Evolutionary conservation across 2,329 filamentous ascomycete genomes (phyloP).

Genomic region (Chalaropsis ovoidea): DNA sequence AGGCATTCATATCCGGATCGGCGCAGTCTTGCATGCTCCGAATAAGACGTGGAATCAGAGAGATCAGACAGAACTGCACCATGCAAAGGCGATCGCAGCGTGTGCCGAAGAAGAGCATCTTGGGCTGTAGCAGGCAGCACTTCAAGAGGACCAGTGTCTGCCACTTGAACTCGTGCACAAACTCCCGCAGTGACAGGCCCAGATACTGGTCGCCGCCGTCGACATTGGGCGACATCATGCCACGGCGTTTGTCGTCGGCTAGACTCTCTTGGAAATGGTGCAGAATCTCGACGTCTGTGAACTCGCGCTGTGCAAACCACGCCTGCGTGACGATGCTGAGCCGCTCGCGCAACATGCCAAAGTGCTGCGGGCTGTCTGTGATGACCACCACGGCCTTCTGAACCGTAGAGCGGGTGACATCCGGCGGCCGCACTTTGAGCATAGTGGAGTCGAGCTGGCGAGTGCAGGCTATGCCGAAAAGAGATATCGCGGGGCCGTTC

Average conservation of each 20-base stretch:
- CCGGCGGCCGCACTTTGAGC: conserved; percentile 66
- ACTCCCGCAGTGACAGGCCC: conserved; percentile 76
- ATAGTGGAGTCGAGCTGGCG: conserved; percentile 74
- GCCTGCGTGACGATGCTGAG: conserved; percentile 83
- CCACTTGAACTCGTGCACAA: conserved; percentile 89
- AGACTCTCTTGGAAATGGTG: conserved; percentile 85
- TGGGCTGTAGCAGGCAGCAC: conserved; percentile 84
- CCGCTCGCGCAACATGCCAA: conserved; percentile 83
- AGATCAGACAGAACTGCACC: conserved; percentile 95
- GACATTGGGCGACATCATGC: conserved; percentile 53
- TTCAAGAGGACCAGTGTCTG: conserved; percentile 92
- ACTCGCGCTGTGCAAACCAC: conserved; percentile 93
- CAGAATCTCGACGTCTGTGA: conserved; percentile 82
- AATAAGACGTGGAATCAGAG: conserved; percentile 84
- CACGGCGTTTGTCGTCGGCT: conserved; percentile 52
- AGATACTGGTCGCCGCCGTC: conserved; percentile 77
- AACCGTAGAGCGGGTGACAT: conserved; percentile 94
- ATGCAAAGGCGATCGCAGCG: conserved; percentile 92
- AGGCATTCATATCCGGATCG: conserved; percentile 79
- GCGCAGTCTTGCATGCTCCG: conserved; percentile 89
- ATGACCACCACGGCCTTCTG: conserved; percentile 97
- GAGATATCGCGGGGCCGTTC: conserved; percentile 55
- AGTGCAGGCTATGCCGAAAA: conserved; percentile 94
- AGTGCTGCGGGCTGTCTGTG: conserved; percentile 77
- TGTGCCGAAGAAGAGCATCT: conserved; percentile 99